Evolutionary conservation across 805 yeast species (phyloP), one percentile per base, ranked within the genome.

Genomic region (Wickerhamiella musiphila): DNA sequence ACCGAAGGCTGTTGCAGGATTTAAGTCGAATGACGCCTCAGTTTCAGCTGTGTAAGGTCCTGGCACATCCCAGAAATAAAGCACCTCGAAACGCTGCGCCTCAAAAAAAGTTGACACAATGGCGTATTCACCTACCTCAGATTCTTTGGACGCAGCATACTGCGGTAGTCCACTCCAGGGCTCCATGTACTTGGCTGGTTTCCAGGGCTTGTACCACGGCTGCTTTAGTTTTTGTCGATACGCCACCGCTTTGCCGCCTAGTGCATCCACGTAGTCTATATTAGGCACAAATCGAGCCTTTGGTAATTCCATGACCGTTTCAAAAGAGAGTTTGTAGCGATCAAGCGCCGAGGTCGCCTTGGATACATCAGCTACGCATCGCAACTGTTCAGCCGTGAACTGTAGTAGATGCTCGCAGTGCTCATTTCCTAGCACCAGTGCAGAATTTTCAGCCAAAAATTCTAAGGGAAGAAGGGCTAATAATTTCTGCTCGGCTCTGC

Each of bases 111-210:
- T 67, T 6, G 90, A 68, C 39, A 68, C 76, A 50, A 74, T 78
- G 1, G 90, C 96, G 52, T 90, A 90, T 47, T 90, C 94, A 18
- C 69, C 59, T n/a, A 16, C 32, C 2, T 52, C 47, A 4, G 46
- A 50, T 6, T 45, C 45, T 16, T 53, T 58, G 5, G 49, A 53
- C 8, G 61, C 61, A n/a, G 70, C 48, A 48, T 84, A 86, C 23
- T 90, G 63, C 10, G 69, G 58, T 17, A 86, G 54, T 1, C 96
- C 96, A 38, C 58, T 65, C 96, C 96, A 86, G n/a, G 41, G 43
- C 35, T 58, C 58, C n/a, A 18, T 16, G 23, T 17, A 8, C 16
- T 24, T 24, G 32, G 36, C 11, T 28, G n/a, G 13, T 12, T 22
- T 21, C 26, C 32, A 20, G 15, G 24, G 32, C 23, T 21, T 23